phyloP scores from a whole-genome alignment of 163 green algal genomes.

The Trebouxiophyceae sp. region DNA sequence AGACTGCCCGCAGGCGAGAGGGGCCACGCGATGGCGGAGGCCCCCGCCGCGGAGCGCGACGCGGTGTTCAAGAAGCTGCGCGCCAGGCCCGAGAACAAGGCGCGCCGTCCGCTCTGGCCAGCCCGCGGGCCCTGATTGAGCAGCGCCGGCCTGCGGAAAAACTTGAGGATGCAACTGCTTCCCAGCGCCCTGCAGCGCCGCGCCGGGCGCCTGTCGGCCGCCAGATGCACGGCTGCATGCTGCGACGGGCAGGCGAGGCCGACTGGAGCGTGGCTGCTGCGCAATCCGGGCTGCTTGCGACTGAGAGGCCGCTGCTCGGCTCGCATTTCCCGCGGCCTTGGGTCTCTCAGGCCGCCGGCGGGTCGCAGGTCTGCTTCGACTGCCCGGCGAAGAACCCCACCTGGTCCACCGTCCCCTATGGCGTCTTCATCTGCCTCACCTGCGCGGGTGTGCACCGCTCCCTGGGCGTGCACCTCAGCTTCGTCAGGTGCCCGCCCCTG shows the following conservation, averaged over 20 bases:
- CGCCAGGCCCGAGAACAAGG: slow-evolving; percentile 86
- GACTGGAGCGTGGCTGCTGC: neutral
- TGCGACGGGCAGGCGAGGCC: neutral
- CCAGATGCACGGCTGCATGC: neutral
- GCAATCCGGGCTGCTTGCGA: neutral
- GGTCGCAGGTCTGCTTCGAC: slow-evolving; percentile 33
- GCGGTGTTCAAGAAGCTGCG: slow-evolving; percentile 75
- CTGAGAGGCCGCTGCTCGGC: too few species aligned
- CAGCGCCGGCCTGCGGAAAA: neutral
- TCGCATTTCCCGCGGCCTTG: too few species aligned
- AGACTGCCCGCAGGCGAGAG: too few species aligned
- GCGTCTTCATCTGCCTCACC: slow-evolving; percentile 94
- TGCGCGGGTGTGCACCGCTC: slow-evolving; percentile 90
- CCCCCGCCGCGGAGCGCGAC: slow-evolving; percentile 47
- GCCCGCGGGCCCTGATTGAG: too few species aligned
- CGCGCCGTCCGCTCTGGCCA: slow-evolving; percentile 10
- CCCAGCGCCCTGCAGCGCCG: neutral
- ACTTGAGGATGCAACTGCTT: neutral
- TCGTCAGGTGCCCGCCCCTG: slow-evolving; percentile 85
- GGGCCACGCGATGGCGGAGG: neutral
- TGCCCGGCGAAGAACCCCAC: slow-evolving; percentile 94
- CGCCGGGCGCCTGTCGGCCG: neutral
- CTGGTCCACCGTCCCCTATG: slow-evolving; percentile 93
- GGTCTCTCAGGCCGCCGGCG: too few species aligned
- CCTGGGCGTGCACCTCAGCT: slow-evolving; percentile 92